phyloP scores from a whole-genome alignment of 495 filamentous ascomycete genomes.

The Cryomyces minteri region DNA sequence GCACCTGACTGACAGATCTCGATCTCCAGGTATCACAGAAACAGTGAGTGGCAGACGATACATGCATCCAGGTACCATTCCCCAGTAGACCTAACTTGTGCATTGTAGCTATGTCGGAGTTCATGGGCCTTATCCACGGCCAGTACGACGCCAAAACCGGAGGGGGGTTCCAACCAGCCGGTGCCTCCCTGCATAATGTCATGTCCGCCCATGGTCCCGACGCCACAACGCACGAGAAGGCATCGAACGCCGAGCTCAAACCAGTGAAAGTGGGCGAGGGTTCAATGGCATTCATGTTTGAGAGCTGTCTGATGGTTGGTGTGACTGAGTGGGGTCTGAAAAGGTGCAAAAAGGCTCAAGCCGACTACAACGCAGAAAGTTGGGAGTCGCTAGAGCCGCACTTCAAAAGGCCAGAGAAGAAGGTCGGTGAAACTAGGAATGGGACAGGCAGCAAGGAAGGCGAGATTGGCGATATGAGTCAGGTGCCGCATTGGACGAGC shows the following conservation, averaged over 20 bases:
- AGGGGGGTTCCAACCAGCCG: slow-evolving; percentile 44
- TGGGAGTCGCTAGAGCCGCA: slow-evolving; percentile 65
- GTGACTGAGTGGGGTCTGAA: slow-evolving; percentile 84
- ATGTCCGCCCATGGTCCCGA: slow-evolving; percentile 49
- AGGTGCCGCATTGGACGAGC: slow-evolving; percentile 14
- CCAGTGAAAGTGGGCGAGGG: slow-evolving; percentile 41
- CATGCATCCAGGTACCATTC: slow-evolving; percentile 16
- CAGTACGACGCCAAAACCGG: slow-evolving; percentile 47
- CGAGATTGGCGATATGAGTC: slow-evolving; percentile 8
- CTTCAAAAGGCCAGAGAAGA: slow-evolving; percentile 59
- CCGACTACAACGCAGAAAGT: slow-evolving; percentile 66
- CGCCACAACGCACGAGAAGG: slow-evolving; percentile 35
- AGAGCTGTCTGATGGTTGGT: slow-evolving; percentile 57
- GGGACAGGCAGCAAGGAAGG: slow-evolving; percentile 48
- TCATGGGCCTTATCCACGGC: slow-evolving; percentile 59
- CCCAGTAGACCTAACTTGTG: too few relatives aligned
- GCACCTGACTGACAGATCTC: too few relatives aligned
- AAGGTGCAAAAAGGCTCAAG: slow-evolving; percentile 68
- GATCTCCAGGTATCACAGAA: slow-evolving; percentile 41
- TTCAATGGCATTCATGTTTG: slow-evolving; percentile 53
- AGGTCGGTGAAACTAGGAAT: slow-evolving; percentile 58
- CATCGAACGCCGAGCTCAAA: slow-evolving; percentile 35
- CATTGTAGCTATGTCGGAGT: slow-evolving; percentile 50
- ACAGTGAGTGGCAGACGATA: slow-evolving; percentile 10
- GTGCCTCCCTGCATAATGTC: slow-evolving; percentile 43